Conservation (phyloP, 257 asterid genomes). For the Jaltomata sinuosa region DNA sequence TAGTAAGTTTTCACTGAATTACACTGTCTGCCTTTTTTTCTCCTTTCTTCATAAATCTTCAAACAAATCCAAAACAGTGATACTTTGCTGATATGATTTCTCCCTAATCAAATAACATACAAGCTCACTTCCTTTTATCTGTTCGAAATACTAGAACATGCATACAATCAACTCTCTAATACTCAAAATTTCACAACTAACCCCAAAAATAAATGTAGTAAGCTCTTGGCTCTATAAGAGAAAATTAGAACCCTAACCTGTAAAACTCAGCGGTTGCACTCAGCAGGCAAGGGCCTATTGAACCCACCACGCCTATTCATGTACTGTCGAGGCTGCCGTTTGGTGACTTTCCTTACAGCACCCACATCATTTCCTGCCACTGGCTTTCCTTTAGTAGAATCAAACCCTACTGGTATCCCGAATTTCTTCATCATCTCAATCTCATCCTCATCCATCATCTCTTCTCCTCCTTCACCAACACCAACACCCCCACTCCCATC, state of each 20-base stretch:
- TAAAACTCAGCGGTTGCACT: slow-evolving; percentile 50
- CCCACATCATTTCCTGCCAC: slow-evolving; percentile 87
- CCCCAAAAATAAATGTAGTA: background rate
- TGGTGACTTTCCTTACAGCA: slow-evolving; percentile 85
- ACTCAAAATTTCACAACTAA: background rate
- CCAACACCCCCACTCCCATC: slow-evolving; percentile 26
- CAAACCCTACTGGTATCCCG: slow-evolving; percentile 89
- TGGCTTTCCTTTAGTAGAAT: slow-evolving; percentile 88
- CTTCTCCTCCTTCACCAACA: slow-evolving; percentile 20
- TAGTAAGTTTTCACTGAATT: background rate
- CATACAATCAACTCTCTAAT: background rate
- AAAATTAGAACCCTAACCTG: background rate
- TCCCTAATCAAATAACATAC: background rate
- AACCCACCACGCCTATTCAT: slow-evolving; percentile 99
- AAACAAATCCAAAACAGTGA: background rate
- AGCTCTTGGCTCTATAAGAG: background rate
- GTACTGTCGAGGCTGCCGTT: slow-evolving; percentile 97
- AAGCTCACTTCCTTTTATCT: background rate
- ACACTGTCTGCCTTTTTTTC: background rate
- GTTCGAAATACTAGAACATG: background rate
- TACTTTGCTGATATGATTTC: background rate
- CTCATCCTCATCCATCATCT: slow-evolving; percentile 68
- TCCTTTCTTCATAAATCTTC: background rate
- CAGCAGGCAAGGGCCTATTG: slow-evolving; percentile 95
- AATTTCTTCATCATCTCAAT: slow-evolving; percentile 94